Evolutionary conservation across 2,329 filamentous ascomycete species (phyloP).

Genomic region (Tolypocladium cylindrosporum): DNA sequence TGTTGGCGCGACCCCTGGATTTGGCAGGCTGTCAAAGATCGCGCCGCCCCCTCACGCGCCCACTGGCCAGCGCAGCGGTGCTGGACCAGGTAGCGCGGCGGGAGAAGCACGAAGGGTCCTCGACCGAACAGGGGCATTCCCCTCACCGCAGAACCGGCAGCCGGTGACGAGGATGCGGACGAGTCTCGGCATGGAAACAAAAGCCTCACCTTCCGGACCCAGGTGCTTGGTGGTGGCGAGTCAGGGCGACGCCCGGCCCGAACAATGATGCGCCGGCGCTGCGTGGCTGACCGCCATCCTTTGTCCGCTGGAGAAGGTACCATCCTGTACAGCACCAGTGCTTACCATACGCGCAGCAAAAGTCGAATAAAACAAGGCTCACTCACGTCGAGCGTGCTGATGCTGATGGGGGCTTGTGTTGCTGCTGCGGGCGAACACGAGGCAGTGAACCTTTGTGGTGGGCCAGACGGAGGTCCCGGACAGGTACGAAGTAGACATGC

Average conservation of each 20-base stretch:
- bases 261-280: background rate
- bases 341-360: background rate
- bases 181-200: background rate
- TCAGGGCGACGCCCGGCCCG: background rate
- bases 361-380: background rate
- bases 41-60: background rate
- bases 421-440: background rate
- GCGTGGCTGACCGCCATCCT: background rate
- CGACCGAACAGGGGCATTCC: background rate
- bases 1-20: background rate
- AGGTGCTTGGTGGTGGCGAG: background rate
- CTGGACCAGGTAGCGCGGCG: background rate
- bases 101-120: background rate
- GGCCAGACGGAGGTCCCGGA: background rate
- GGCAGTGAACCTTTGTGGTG: background rate
- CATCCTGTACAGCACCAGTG: too few relatives aligned
- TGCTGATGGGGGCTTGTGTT: background rate
- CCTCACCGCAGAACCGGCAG: background rate
- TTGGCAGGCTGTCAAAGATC: background rate
- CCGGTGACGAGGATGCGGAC: background rate
- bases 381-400: background rate
- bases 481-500: background rate
- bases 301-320: background rate
- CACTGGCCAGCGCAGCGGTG: background rate
- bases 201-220: background rate